These are phyloP conservation scores for Trichoderma asperelloides DNA, from an alignment of 495 filamentous ascomycete species.

Conservation along the genomic window DNA sequence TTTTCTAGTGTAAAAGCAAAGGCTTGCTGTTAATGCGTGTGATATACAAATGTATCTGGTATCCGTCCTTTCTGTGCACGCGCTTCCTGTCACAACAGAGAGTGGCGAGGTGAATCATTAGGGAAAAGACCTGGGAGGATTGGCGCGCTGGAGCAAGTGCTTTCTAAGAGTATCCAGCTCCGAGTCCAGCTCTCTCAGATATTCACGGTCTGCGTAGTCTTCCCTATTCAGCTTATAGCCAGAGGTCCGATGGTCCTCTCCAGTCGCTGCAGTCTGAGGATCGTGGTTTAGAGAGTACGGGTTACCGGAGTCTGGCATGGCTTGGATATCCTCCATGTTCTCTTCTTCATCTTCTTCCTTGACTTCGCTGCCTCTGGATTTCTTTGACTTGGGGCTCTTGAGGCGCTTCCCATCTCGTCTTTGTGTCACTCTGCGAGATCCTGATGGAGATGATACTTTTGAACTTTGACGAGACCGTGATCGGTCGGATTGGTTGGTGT, in stretches of 20 bases:
- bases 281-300: not conserved
- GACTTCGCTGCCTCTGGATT: not conserved
- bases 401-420: not conserved
- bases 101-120: not conserved
- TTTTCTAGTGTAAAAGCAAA: not conserved
- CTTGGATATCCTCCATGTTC: not conserved
- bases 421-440: not conserved
- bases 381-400: not conserved
- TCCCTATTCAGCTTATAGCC: not conserved
- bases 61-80: not conserved
- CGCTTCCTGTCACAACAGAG: not conserved
- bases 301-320: not conserved
- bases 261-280: not conserved
- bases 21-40: not conserved
- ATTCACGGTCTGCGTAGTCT: not conserved
- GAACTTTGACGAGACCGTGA: not conserved
- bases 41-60: not conserved
- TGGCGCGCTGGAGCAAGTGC: not conserved
- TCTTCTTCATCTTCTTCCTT: not conserved
- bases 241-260: not conserved
- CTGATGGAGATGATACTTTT: not conserved
- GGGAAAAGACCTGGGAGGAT: not conserved
- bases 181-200: not conserved
- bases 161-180: conserved; percentile 2
- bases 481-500: not conserved